Percentiles rank a stretch among this genome's conserved stretches.
phyloP scores from a whole-genome alignment of 2,329 filamentous ascomycete species.

The Kalmusia sp. region DNA sequence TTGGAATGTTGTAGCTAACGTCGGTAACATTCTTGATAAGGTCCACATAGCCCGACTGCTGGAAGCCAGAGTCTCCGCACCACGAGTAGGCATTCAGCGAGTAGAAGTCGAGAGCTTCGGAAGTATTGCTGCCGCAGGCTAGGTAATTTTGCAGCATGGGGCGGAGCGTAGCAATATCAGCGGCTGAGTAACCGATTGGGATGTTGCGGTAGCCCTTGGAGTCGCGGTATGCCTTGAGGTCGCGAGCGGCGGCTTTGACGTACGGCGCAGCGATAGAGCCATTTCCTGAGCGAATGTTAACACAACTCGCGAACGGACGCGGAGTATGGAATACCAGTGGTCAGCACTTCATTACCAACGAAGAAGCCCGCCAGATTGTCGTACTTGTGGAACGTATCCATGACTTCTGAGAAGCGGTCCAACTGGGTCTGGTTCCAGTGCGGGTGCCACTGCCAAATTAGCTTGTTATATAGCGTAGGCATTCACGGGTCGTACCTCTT shows the following conservation, averaged over 20 bases:
- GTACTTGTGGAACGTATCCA: conserved; percentile 79
- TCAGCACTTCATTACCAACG: conserved; percentile 86
- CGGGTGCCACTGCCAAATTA: conserved; percentile 57
- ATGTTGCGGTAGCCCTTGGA: conserved; percentile 79
- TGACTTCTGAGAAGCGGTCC: conserved; percentile 71
- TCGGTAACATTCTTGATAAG: conserved; percentile 73
- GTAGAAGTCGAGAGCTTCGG: conserved; percentile 81
- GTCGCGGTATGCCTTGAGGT: conserved; percentile 83
- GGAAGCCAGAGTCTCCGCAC: conserved; percentile 59
- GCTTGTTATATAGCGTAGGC: conserved; percentile 14
- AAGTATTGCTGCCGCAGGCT: conserved; percentile 73
- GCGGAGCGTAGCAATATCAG: conserved; percentile 76
- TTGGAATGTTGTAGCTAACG: conserved; percentile 73
- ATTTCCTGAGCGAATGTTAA: conserved; percentile 40
- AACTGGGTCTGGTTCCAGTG: conserved; percentile 78
- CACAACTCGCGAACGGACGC: conserved; percentile 5
- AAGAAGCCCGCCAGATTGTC: conserved; percentile 86
- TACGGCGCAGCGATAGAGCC: conserved; percentile 75
- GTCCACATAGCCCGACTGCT: conserved; percentile 71
- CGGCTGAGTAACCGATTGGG: conserved; percentile 85
- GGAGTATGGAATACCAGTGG: conserved; percentile 48
- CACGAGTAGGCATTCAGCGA: conserved; percentile 82
- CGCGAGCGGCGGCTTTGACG: conserved; percentile 80
- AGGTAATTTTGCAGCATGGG: conserved; percentile 76
- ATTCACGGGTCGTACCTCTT: conserved; percentile 57